Evolutionary conservation across 345 rosid genomes (phyloP), one percentile per base, ranked within the genome.

Genomic region (Brassica nigra): DNA sequence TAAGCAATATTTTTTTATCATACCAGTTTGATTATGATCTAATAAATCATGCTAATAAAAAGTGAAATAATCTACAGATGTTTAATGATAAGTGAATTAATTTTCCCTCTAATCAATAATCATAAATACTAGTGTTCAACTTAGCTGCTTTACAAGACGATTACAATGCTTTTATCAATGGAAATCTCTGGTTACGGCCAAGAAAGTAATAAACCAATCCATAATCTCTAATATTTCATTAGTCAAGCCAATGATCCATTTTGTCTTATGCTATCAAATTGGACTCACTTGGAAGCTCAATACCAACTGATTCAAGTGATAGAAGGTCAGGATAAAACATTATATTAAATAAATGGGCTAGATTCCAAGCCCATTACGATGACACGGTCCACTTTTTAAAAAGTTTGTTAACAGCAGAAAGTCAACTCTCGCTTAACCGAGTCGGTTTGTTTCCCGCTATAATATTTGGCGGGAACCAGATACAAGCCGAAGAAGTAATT

Each of bases 401-500:
- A 47, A 15, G 70, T 44, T 27, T n/a, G 28, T 39, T 30, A 0
- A 2, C 11, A 16, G 16, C 4, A 28, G 9, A 37, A 72, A 67
- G 70, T 73, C 70, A 78, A 66, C 73, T 9, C 63, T 18, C 52
- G 6, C 74, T 37, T 16, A 79, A 79, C 78, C 16, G 67, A 74
- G 62, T 55, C 62, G 37, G 69, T 57, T 42, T 36, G 16, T 68
- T 63, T 68, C 75, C 59, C 79, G 76, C 78, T 12, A 37, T 68
- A 28, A 62, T 80, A 73, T 80, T 75, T 80, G 83, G 83, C 79
- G 83, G 83, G 76, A 80, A 80, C 36, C 49, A 73, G 5, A 8
- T 55, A 59, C 2, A 30, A 68, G 59, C 66, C 73, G 29, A 52
- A n/a, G 28, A 59, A 15, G 54, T 15, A 47, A 5, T 10, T 0